Conservation (phyloP, 2,329 filamentous ascomycete species). For the Nothomitra cinnamomea region DNA sequence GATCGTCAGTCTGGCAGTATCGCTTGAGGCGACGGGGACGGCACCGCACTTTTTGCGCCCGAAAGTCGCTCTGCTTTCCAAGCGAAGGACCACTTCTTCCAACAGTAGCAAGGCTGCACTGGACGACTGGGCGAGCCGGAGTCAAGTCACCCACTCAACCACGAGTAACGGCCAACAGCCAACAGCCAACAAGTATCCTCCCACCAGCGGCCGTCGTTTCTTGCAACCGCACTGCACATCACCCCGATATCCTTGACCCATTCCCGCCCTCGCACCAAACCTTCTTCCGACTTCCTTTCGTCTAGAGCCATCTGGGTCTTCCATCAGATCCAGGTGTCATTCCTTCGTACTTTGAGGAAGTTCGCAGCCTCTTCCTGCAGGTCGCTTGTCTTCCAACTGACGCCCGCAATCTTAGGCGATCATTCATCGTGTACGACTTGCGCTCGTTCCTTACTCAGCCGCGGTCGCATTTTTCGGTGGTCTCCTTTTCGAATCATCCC, state of each 20-base stretch:
- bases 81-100: neutral
- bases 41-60: neutral
- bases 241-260: neutral
- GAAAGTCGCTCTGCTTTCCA: conserved; percentile 1
- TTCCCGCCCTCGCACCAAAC: neutral
- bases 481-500: conserved; percentile 6
- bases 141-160: too few species aligned
- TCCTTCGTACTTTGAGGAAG: neutral
- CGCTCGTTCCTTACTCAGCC: conserved; percentile 5
- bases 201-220: neutral
- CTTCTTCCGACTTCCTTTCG: neutral
- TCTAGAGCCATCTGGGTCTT: neutral
- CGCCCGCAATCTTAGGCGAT: conserved; percentile 4
- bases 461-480: conserved; percentile 3
- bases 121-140: too few species aligned
- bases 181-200: too few species aligned
- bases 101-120: too few species aligned
- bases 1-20: neutral
- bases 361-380: conserved; percentile 1
- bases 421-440: conserved; percentile 4
- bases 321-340: neutral
- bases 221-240: neutral
- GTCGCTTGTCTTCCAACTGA: conserved; percentile 3
- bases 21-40: neutral
- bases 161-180: too few species aligned